These are phyloP conservation scores for Cryptosporidium parvum DNA, from an alignment of 169 alveolate genomes.

Conservation along the genomic window DNA sequence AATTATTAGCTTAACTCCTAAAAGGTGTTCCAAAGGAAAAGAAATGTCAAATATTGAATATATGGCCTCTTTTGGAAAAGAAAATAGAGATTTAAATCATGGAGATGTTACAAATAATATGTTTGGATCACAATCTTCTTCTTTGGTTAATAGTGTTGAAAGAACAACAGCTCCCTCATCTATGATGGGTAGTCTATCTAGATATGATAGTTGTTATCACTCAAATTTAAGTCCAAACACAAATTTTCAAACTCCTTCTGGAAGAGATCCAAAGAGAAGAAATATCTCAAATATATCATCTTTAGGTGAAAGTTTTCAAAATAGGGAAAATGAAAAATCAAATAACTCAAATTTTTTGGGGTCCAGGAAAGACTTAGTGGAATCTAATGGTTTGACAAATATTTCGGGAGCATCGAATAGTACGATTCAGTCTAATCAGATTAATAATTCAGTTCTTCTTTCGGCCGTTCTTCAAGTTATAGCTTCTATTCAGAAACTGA, in stretches of 20 bases:
- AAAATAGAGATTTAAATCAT: neutral
- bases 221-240: conserved; percentile 44
- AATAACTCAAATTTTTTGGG: neutral
- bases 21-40: conserved; percentile 5
- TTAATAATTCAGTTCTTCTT: conserved; percentile 41
- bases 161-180: conserved; percentile 74
- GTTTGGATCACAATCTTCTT: conserved; percentile 25
- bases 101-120: neutral
- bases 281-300: neutral
- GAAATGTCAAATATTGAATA: neutral
- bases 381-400: neutral
- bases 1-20: conserved; percentile 37
- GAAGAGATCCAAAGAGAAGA: conserved; percentile 16
- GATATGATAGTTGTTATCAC: neutral
- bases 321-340: neutral
- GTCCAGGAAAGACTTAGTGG: neutral
- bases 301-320: neutral
- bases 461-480: conserved; percentile 66
- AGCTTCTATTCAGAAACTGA: conserved; percentile 57
- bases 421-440: neutral
- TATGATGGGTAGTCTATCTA: conserved; percentile 13
- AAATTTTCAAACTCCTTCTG: conserved; percentile 53
- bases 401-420: neutral
- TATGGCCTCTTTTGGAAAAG: neutral
- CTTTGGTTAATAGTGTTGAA: conserved; percentile 35